Evolutionary conservation across 176 grass and related monocot species (phyloP).

Genomic region (Oropetium thomaeum): DNA sequence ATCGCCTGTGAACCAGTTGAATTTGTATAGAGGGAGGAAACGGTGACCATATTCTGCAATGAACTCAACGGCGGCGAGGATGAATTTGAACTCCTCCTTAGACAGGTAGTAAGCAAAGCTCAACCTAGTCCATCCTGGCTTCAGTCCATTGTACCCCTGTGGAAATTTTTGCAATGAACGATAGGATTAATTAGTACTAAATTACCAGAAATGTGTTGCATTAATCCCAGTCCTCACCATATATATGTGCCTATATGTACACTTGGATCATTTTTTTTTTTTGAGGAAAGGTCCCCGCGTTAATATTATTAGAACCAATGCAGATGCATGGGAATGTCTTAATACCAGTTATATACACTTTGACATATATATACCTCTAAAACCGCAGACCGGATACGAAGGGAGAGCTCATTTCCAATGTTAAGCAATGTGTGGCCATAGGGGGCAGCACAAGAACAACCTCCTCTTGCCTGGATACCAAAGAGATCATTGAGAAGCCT

Average conservation of each 20-base stretch:
- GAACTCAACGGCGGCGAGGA: slow-evolving; percentile 58
- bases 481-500: slow-evolving; percentile 79
- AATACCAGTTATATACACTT: too few species aligned
- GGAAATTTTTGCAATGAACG: neutral
- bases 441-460: slow-evolving; percentile 66
- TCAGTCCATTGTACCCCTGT: slow-evolving; percentile 75
- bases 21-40: slow-evolving; percentile 61
- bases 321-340: too few species aligned
- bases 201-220: too few species aligned
- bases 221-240: too few species aligned
- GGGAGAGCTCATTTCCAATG: slow-evolving; percentile 44
- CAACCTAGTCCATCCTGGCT: slow-evolving; percentile 80
- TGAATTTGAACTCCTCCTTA: slow-evolving; percentile 64
- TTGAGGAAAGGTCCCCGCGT: too few species aligned
- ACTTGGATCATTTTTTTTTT: too few species aligned
- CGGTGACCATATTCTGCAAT: slow-evolving; percentile 51
- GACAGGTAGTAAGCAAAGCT: slow-evolving; percentile 77
- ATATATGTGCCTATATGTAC: too few species aligned
- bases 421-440: slow-evolving; percentile 69
- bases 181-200: too few species aligned
- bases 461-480: slow-evolving; percentile 78
- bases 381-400: slow-evolving; percentile 55
- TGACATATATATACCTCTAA: slow-evolving; percentile 56
- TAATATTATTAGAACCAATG: too few species aligned
- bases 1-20: slow-evolving; percentile 61